Conservation (phyloP, 2,329 filamentous ascomycete genomes). For the Cladophialophora immunda region DNA sequence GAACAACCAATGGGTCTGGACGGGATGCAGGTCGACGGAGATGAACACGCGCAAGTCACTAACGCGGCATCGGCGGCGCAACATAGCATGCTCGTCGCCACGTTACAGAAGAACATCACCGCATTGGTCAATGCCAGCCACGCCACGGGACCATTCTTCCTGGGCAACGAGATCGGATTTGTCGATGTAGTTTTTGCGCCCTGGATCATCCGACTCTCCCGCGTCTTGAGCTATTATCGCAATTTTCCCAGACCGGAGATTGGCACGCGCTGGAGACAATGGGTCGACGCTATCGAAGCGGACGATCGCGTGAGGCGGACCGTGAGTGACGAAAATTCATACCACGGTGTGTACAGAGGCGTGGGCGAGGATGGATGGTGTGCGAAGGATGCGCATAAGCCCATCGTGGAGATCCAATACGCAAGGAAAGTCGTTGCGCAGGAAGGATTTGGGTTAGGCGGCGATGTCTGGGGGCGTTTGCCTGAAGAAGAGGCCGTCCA, state of each 20-base stretch:
- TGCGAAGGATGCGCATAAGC: constrained; percentile 25
- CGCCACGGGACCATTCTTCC: constrained; percentile 73
- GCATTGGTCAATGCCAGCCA: constrained; percentile 67
- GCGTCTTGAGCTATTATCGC: constrained; percentile 70
- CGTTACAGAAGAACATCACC: constrained; percentile 70
- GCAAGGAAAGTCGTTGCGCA: constrained; percentile 36
- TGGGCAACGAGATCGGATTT: constrained; percentile 65
- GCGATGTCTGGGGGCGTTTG: constrained; percentile 38
- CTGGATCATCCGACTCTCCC: constrained; percentile 74
- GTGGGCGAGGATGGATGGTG: constrained; percentile 40
- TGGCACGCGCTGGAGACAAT: constrained; percentile 71
- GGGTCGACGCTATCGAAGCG: constrained; percentile 74
- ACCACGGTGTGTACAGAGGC: constrained; percentile 47
- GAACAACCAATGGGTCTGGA: constrained; percentile 24
- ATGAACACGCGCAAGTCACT: constrained; percentile 19
- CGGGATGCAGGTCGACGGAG: constrained; percentile 18
- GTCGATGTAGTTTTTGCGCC: constrained; percentile 81
- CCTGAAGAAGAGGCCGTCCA: constrained; percentile 26
- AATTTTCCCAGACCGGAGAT: constrained; percentile 72
- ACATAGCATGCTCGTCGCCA: constrained; percentile 37
- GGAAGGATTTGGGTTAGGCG: constrained; percentile 39
- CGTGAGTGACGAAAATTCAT: constrained; percentile 71
- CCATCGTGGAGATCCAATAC: constrained; percentile 37
- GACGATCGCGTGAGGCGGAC: constrained; percentile 72
- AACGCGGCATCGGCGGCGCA: constrained; percentile 26